phyloP scores from a whole-genome alignment of 2,329 filamentous ascomycete genomes.

The Plenodomus lindquistii region DNA sequence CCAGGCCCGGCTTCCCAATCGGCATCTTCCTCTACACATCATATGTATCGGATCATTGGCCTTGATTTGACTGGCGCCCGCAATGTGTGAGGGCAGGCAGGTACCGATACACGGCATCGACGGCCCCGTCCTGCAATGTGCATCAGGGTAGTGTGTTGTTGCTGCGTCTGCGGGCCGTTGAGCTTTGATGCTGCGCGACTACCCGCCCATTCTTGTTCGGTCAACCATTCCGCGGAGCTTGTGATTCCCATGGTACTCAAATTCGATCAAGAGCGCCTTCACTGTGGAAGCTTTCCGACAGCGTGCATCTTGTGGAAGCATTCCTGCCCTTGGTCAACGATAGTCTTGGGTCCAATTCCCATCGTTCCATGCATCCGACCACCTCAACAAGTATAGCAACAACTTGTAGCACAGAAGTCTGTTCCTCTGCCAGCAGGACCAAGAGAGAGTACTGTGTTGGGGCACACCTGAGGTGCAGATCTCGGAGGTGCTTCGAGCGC shows the following conservation, averaged over 20 bases:
- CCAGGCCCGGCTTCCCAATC: slow-evolving; percentile 1
- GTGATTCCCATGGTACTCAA: not conserved
- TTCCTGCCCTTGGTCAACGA: not conserved
- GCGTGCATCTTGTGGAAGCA: not conserved
- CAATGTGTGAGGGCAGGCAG: slow-evolving; percentile 4
- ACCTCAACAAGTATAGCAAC: slow-evolving; percentile 1
- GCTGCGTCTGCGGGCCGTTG: slow-evolving; percentile 6
- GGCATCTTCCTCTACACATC: not conserved
- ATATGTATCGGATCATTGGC: not conserved
- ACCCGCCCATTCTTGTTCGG: slow-evolving; percentile 1
- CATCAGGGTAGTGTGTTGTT: slow-evolving; percentile 2
- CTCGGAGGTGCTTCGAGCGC: not conserved
- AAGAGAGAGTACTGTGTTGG: not conserved
- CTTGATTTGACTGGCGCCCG: not conserved
- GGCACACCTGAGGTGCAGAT: not conserved
- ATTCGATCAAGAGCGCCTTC: not conserved
- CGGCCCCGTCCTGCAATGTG: slow-evolving; percentile 1
- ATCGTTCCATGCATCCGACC: not conserved
- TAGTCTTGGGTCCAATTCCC: not conserved
- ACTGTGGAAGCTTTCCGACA: not conserved
- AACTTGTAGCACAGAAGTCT: slow-evolving; percentile 5
- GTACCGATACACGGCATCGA: slow-evolving; percentile 7
- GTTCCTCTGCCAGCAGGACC: slow-evolving; percentile 1
- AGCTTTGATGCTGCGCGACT: slow-evolving; percentile 2
- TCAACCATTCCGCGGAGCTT: not conserved